Evolutionary conservation across 768 basidiomycete species (phyloP).

Genomic region (Harrya chromipes): DNA sequence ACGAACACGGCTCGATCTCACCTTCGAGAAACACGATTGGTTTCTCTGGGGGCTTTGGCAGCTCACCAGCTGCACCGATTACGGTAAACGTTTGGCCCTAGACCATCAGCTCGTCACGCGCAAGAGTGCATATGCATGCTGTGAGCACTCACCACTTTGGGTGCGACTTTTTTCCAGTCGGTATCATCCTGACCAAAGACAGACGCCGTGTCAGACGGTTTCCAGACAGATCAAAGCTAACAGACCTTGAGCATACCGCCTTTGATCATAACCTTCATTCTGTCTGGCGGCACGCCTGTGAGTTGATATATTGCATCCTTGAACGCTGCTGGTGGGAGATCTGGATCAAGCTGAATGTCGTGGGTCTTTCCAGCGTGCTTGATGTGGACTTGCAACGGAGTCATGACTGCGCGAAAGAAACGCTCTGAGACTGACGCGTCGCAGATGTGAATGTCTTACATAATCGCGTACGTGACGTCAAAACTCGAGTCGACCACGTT

Average conservation of each 20-base stretch:
- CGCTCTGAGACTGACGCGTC: conserved; percentile 21
- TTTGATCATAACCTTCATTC: conserved; percentile 98
- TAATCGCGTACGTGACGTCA: conserved; percentile 27
- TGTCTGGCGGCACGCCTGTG: conserved; percentile 84
- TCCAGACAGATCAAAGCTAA: background rate
- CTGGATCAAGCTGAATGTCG: conserved; percentile 68
- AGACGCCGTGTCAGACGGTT: background rate
- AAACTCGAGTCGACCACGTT: conserved; percentile 17
- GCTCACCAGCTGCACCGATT: conserved; percentile 88
- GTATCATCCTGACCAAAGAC: conserved; percentile 68
- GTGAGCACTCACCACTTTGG: conserved; percentile 64
- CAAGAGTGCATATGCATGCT: background rate
- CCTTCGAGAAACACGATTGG: conserved; percentile 85
- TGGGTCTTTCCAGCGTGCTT: conserved; percentile 87
- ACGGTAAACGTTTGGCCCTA: conserved; percentile 91
- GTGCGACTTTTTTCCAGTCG: conserved; percentile 77
- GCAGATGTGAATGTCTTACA: conserved; percentile 30
- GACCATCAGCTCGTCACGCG: conserved; percentile 4
- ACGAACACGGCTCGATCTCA: conserved; percentile 25
- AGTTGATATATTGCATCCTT: conserved; percentile 77
- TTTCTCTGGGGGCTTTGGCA: conserved; percentile 83
- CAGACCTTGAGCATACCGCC: conserved; percentile 83
- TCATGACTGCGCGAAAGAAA: conserved; percentile 42
- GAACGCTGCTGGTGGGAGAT: conserved; percentile 67
- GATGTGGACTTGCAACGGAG: conserved; percentile 71